Percentiles rank a stretch among this genome's conserved stretches.
Conservation (phyloP, 169 alveolate genomes). For the Theileria parva region DNA sequence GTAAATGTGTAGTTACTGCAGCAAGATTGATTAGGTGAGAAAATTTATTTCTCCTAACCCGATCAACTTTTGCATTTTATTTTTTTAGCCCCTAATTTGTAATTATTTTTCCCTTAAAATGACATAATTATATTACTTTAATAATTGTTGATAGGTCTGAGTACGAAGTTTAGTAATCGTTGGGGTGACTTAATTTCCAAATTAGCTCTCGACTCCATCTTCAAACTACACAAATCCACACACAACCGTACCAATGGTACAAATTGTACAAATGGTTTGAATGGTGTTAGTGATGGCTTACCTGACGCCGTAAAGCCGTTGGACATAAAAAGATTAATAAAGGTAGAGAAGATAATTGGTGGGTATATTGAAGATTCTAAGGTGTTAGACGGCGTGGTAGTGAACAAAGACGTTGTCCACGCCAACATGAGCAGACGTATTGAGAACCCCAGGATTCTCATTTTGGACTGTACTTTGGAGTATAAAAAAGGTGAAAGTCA, state of each 20-base stretch:
- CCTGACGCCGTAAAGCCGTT: conserved; percentile 83
- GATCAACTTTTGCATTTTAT: too few species aligned
- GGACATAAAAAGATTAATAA: conserved; percentile 95
- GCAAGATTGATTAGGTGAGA: too few species aligned
- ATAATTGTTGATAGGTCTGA: too few species aligned
- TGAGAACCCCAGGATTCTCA: conserved; percentile 93
- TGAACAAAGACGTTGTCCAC: conserved; percentile 97
- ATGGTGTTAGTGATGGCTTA: conserved; percentile 90
- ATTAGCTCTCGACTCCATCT: conserved; percentile 93
- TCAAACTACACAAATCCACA: conserved; percentile 69
- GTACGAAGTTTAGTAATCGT: conserved; percentile 92
- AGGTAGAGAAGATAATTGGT: conserved; percentile 99
- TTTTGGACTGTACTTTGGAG: conserved; percentile 97
- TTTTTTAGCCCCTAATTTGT: too few species aligned
- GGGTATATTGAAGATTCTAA: conserved; percentile 94
- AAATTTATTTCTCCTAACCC: too few species aligned
- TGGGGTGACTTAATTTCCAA: conserved; percentile 93
- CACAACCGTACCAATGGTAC: background rate
- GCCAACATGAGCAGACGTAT: conserved; percentile 95
- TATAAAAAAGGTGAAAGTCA: conserved; percentile 97
- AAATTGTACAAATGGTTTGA: conserved; percentile 87
- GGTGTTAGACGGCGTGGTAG: conserved; percentile 96
- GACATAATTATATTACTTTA: too few species aligned
- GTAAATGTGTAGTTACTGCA: too few species aligned
- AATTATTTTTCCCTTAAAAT: too few species aligned